Evolutionary conservation across 164 flowering plant species (phyloP).

Genomic region (Stephania japonica): DNA sequence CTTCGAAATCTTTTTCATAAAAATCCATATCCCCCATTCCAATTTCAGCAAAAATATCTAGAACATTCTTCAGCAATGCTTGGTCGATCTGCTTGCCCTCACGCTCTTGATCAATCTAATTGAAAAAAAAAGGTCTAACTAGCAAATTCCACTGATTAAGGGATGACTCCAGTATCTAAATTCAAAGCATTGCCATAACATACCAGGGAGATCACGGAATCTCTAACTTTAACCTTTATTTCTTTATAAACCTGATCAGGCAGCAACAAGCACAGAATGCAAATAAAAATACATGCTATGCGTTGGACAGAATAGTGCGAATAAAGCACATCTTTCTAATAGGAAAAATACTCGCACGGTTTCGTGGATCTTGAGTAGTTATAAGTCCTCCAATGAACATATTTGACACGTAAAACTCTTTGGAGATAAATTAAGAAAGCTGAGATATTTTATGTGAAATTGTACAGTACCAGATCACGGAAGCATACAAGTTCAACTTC

Average conservation of each 20-base stretch:
- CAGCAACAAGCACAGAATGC: not conserved
- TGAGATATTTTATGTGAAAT: not conserved
- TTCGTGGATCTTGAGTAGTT: not conserved
- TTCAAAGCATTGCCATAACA: slow-evolving; percentile 8
- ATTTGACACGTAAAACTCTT: too few species aligned
- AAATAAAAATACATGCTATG: not conserved
- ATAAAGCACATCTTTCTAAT: not conserved
- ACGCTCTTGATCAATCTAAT: slow-evolving; percentile 27
- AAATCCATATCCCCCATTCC: slow-evolving; percentile 70
- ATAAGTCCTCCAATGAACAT: not conserved
- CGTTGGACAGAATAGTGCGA: not conserved
- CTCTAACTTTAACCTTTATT: slow-evolving; percentile 58
- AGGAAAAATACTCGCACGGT: not conserved
- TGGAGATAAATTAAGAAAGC: not conserved
- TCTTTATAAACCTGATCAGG: slow-evolving; percentile 63
- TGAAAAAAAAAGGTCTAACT: not conserved
- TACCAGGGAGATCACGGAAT: slow-evolving; percentile 53
- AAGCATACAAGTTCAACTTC: slow-evolving; percentile 95
- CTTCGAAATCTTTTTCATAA: slow-evolving; percentile 72
- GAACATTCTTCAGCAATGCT: slow-evolving; percentile 66
- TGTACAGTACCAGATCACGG: slow-evolving; percentile 72
- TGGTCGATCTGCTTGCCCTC: slow-evolving; percentile 62
- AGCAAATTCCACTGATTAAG: not conserved
- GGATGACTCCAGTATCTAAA: not conserved
- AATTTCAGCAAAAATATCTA: slow-evolving; percentile 73